phyloP scores from a whole-genome alignment of 768 basidiomycete genomes.

The Lactarius hatsudake region DNA sequence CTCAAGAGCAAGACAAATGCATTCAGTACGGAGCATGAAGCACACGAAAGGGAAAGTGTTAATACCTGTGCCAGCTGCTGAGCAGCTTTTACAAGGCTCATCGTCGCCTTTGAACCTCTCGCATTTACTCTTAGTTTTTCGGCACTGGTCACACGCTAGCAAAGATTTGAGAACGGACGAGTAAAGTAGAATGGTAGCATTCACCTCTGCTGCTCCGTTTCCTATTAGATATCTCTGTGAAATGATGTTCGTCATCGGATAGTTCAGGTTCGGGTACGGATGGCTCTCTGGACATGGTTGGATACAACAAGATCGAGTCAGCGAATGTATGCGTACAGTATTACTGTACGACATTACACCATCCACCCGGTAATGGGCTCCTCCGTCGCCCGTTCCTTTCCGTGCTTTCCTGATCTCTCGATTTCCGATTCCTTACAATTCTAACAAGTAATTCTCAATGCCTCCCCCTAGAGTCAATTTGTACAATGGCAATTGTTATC shows the following conservation, averaged over 20 bases:
- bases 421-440: background rate
- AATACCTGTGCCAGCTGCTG: slow-evolving; percentile 51
- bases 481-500: slow-evolving; percentile 24
- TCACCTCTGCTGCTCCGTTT: slow-evolving; percentile 28
- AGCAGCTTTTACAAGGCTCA: slow-evolving; percentile 61
- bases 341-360: background rate
- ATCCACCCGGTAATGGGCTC: background rate
- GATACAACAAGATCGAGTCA: background rate
- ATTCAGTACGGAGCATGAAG: slow-evolving; percentile 15
- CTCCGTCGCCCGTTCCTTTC: background rate
- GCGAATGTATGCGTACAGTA: background rate
- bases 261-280: slow-evolving; percentile 22
- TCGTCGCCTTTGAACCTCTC: slow-evolving; percentile 52
- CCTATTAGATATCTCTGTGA: slow-evolving; percentile 20
- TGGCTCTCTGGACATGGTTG: slow-evolving; percentile 16
- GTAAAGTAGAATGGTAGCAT: background rate
- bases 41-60: slow-evolving; percentile 27
- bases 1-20: slow-evolving; percentile 37
- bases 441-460: slow-evolving; percentile 1
- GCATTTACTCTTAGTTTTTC: slow-evolving; percentile 87
- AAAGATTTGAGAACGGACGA: background rate
- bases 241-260: slow-evolving; percentile 26
- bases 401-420: background rate
- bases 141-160: slow-evolving; percentile 81
- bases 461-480: slow-evolving; percentile 6